Base-by-base conservation (phyloP, 495 filamentous ascomycete species). In the Aspergillus funiculosus region DNA sequence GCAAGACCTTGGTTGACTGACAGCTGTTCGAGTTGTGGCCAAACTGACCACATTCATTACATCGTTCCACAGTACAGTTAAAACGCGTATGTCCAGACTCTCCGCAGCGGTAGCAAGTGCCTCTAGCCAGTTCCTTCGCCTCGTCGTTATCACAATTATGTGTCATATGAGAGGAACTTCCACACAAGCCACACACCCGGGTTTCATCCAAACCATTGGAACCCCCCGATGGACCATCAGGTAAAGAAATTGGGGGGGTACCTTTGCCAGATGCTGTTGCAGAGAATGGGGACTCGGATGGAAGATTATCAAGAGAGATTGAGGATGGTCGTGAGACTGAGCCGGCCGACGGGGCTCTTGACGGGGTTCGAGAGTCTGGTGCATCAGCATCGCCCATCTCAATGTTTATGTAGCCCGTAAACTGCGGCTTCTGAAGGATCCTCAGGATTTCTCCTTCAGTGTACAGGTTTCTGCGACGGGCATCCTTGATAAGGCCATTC, bases 401-500 rank as follows among this genome's bases (percentile, higher is more conserved):
- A 18, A 71, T 57, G 22, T 77, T 69, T 34, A 60, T 63, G 50
- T 67, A 66, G 19, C 64, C 69, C 9, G 61, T 69, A 35, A 74
- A 65, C 21, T 78, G 69, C 5, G 77, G 76, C 47, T 64, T 65
- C 35, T 63, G 56, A 10, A 83, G 66, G 38, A 77, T 66, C 5
- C 52, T 58, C 29, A 64, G 35, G n/a, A 83, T 59, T 56, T 95
- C 76, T 10, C 83, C 87, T 27, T 76, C 72, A 0, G 83, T 90
- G 56, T 92, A 95, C n/a, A 80, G 64, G 48, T 85, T 74, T 40
- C 92, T 80, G 21, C 58, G 57, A 52, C 78, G 82, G 2, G 92
- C 84, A 60, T 97, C 85, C 24, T 81, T 73, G 29, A 98, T 86
- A 15, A 98, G 73, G 43, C 81, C 78, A 38, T 74, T 78, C 92